Conservation (phyloP, 208 protist genomes). For the Tritrichomonas foetus region DNA sequence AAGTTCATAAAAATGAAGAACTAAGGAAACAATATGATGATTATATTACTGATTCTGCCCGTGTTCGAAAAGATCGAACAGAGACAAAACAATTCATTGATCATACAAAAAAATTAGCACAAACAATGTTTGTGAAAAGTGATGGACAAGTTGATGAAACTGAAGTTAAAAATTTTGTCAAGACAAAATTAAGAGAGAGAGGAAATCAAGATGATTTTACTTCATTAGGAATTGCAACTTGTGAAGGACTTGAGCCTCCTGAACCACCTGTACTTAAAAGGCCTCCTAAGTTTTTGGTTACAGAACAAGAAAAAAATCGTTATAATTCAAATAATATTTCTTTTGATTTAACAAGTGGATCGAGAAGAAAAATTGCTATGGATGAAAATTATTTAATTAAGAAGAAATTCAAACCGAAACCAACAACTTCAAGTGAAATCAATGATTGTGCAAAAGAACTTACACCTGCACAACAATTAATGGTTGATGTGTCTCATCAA, state of each 20-base stretch:
- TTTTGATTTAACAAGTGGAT: background rate
- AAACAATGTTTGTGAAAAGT: background rate
- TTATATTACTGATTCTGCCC: constrained; percentile 14
- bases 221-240: background rate
- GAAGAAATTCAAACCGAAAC: constrained; percentile 2
- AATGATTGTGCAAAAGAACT: background rate
- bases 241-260: background rate
- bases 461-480: constrained; percentile 21
- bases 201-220: background rate
- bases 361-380: background rate
- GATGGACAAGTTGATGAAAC: background rate
- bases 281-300: background rate
- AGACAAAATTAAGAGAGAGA: background rate
- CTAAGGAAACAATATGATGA: background rate
- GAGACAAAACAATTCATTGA: background rate
- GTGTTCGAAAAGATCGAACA: background rate
- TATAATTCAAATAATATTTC: background rate
- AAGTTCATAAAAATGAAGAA: background rate
- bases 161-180: background rate
- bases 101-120: background rate
- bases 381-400: background rate
- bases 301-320: background rate
- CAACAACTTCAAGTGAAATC: constrained; percentile 23
- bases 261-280: background rate
- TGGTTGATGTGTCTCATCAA: background rate